Evolutionary conservation across 2,329 filamentous ascomycete genomes (phyloP).

Genomic region (Zymoseptoria ardabiliae): DNA sequence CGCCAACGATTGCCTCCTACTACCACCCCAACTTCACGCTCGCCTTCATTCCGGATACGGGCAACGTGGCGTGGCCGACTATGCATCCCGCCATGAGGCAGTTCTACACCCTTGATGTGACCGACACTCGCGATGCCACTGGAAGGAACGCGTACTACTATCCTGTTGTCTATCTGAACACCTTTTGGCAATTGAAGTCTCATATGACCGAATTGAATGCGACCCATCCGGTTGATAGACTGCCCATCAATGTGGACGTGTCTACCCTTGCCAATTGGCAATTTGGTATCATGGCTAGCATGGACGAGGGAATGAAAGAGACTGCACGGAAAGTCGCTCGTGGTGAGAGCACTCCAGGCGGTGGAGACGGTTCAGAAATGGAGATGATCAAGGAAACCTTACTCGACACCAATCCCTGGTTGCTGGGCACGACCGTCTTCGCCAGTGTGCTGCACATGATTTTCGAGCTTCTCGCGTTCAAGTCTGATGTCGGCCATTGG

Average conservation of each 20-base stretch:
- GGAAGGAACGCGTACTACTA: conserved; percentile 92
- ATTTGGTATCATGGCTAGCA: conserved; percentile 73
- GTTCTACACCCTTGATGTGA: conserved; percentile 71
- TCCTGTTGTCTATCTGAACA: conserved; percentile 86
- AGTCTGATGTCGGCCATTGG: conserved; percentile 94
- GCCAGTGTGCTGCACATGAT: conserved; percentile 88
- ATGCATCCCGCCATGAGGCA: conserved; percentile 69
- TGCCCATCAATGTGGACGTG: conserved; percentile 77
- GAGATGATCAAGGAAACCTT: conserved; percentile 97
- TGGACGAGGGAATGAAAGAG: conserved; percentile 83
- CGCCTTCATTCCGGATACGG: conserved; percentile 74
- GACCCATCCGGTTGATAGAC: conserved; percentile 76
- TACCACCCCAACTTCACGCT: conserved; percentile 94
- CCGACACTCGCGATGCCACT: conserved; percentile 70
- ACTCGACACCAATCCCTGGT: conserved; percentile 85
- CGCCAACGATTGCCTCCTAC: conserved; percentile 71
- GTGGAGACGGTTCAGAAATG: conserved; percentile 85
- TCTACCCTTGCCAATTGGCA: conserved; percentile 81
- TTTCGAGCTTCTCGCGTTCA: conserved; percentile 93
- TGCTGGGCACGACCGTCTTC: conserved; percentile 74
- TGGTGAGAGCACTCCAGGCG: conserved; percentile 63
- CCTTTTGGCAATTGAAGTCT: conserved; percentile 88
- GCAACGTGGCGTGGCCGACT: conserved; percentile 57
- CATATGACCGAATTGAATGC: conserved; percentile 91
- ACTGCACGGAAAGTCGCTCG: conserved; percentile 69